Evolutionary conservation across 331 rosid species (phyloP).

Genomic region (Rosa hybrid): DNA sequence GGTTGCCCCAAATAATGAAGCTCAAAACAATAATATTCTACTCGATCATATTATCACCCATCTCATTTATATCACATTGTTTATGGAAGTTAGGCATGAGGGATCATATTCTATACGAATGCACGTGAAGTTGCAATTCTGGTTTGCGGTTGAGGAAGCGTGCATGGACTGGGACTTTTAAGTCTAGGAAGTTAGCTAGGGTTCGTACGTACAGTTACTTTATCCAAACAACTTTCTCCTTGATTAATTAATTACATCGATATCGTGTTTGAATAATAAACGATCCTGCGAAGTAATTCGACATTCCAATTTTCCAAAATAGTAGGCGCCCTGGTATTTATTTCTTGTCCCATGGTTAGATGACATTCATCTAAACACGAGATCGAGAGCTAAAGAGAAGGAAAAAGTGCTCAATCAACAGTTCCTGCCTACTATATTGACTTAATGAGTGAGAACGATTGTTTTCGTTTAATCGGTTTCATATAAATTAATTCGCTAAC

Average conservation of each 20-base stretch:
- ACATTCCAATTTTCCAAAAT: neutral
- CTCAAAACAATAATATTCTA: neutral
- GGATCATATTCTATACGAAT: neutral
- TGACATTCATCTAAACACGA: neutral
- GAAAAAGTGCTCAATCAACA: too few species aligned
- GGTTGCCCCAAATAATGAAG: constrained; percentile 4
- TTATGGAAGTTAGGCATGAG: neutral
- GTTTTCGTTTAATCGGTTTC: too few species aligned
- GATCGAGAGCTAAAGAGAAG: neutral
- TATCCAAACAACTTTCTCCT: neutral
- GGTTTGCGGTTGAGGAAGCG: constrained; percentile 2
- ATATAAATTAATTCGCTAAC: neutral
- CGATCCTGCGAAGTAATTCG: neutral
- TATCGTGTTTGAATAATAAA: neutral
- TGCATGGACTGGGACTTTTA: neutral
- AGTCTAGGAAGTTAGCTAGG: neutral
- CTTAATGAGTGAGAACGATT: too few species aligned
- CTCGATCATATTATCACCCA: neutral
- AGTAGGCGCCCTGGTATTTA: neutral
- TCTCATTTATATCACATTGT: neutral
- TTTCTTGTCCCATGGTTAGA: neutral
- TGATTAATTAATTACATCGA: neutral
- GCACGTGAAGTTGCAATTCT: neutral
- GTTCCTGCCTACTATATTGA: too few species aligned
- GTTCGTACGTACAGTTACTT: neutral